These are phyloP conservation scores for Monilinia laxa DNA, from an alignment of 2,329 filamentous ascomycete genomes.

Conservation along the genomic window DNA sequence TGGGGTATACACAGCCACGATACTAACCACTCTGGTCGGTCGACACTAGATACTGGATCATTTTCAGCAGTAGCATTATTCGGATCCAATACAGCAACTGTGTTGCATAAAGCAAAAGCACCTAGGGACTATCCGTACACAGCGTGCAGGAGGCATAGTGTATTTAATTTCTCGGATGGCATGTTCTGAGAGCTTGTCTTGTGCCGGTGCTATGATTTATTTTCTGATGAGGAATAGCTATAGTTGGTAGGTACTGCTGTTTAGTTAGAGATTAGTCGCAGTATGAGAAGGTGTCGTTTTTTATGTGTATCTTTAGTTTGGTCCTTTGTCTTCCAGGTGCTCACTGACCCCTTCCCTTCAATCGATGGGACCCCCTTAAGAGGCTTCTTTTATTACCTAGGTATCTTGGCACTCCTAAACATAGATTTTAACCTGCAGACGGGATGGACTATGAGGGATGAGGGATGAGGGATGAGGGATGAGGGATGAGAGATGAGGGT, in stretches of 20 bases:
- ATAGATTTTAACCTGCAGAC: background rate
- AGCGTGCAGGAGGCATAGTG: background rate
- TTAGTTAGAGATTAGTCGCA: background rate
- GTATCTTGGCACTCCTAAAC: too few species aligned
- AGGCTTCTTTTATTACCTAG: background rate
- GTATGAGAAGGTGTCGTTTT: background rate
- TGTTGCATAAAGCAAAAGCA: slow-evolving; percentile 9
- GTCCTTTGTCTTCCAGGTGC: background rate
- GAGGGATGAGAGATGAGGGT: too few species aligned
- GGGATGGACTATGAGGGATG: background rate
- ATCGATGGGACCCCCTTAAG: too few species aligned
- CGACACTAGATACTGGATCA: background rate
- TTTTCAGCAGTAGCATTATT: slow-evolving; percentile 6
- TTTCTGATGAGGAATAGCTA: background rate
- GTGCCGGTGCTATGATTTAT: background rate
- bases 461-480: too few species aligned
- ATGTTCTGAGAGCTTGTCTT: background rate
- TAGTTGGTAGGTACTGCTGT: background rate
- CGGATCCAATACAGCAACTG: slow-evolving; percentile 18
- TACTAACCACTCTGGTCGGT: background rate
- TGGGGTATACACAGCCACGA: slow-evolving; percentile 14
- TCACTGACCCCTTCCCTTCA: background rate
- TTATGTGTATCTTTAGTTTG: background rate
- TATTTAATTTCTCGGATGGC: slow-evolving; percentile 13
- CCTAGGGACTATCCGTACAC: slow-evolving; percentile 13